phyloP scores from a whole-genome alignment of 495 filamentous ascomycete genomes.

The Entonaema liquescens region DNA sequence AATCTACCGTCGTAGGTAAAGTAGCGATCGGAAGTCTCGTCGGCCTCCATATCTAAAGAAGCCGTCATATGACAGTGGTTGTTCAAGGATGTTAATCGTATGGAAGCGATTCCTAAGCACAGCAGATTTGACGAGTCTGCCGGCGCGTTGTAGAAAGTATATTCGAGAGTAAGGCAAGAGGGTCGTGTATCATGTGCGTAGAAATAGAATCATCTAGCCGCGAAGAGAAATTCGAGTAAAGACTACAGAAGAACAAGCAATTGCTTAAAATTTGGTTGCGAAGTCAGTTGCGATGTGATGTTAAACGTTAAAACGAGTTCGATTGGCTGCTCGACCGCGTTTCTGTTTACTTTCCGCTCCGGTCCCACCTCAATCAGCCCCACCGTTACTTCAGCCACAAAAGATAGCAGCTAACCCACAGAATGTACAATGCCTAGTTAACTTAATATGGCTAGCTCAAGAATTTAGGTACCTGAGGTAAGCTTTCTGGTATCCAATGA shows the following conservation, averaged over 20 bases:
- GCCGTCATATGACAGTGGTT: neutral
- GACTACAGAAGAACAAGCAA: constrained; percentile 1
- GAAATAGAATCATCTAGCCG: neutral
- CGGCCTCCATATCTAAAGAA: constrained; percentile 36
- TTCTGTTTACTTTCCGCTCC: constrained; percentile 41
- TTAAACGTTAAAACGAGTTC: neutral
- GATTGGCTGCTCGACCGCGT: constrained; percentile 38
- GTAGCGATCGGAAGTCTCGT: constrained; percentile 52
- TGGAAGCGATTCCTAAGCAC: neutral
- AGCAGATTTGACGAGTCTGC: constrained; percentile 10
- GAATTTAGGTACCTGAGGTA: no score
- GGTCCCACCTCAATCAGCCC: constrained; percentile 21
- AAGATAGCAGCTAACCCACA: neutral
- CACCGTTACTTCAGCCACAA: constrained; percentile 8
- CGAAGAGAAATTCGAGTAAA: neutral
- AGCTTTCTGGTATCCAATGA: no score
- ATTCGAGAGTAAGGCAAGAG: neutral
- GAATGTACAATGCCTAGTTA: neutral
- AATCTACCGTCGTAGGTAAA: constrained; percentile 76
- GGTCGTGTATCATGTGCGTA: neutral
- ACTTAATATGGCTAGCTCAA: neutral
- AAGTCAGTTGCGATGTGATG: neutral
- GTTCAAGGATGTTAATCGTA: neutral
- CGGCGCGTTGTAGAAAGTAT: constrained; percentile 22
- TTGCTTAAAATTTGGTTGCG: neutral